Base-by-base conservation (phyloP, 495 filamentous ascomycete genomes). In the Lophiostoma macrostomum region DNA sequence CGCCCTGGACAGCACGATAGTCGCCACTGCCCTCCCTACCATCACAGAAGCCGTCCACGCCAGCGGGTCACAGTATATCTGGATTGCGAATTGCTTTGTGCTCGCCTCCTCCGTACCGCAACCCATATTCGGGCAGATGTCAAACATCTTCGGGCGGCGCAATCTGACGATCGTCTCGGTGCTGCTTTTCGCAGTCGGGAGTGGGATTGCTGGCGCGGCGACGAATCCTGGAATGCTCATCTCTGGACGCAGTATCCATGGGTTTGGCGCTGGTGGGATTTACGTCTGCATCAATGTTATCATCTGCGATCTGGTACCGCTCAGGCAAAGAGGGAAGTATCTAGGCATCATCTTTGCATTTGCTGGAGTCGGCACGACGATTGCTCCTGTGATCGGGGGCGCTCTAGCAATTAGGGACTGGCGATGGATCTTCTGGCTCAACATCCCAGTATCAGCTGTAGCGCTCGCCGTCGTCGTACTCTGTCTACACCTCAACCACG, bases 11-110 rank as follows among this genome's bases (percentile, higher is more conserved):
- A 62, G 44, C 23, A 66, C 72, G 3, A 64, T 79, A 55, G 59
- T 70, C 12, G 56, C 70, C 5, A 74, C 65, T 0, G 69, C 73
- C 1, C 62, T 77, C 22, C 74, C 76, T 3, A 53, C 53, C 13
- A 73, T 78, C 44, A 53, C 58, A 1, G 35, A 24, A 4, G 69
- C 66, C 0, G 52, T 79, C 13, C n/a, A n/a, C n/a, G 29, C 51
- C 10, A 57, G 50, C 3, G 69, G 64, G 0, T 50, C 66, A 2
- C 29, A 50, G 28, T 80, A 75, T 50, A 55, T 77, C 45, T 78
- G 74, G 73, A 58, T 72, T 16, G 59, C 53, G 14, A 75, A 72
- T 48, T 61, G 42, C 6, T 77, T 70, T 53, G 56, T 75, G 32
- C 58, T 76, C 1, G 52, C 72, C 13, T 61, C 30, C 7, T 38